Evolutionary conservation across 805 yeast genomes (phyloP).

Genomic region (Saccharomycopsis sp.): DNA sequence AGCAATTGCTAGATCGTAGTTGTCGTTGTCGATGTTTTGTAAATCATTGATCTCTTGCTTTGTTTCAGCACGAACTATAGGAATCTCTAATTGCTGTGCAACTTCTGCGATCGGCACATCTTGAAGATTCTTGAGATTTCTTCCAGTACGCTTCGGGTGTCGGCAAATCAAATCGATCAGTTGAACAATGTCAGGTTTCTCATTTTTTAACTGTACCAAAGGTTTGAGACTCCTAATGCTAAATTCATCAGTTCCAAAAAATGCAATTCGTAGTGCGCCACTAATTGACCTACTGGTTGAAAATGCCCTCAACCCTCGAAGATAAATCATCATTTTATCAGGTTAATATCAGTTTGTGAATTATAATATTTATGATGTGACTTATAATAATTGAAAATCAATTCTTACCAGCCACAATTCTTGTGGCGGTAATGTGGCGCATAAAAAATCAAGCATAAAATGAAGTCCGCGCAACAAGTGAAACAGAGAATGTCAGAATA

Average conservation of each 20-base stretch:
- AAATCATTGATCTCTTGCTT: constrained; percentile 32
- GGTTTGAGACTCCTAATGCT: constrained; percentile 47
- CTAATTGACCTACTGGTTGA: too few relatives aligned
- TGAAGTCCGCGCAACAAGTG: too few relatives aligned
- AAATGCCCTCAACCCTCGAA: too few relatives aligned
- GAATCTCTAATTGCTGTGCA: constrained; percentile 26
- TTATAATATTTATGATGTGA: too few relatives aligned
- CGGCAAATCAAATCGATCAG: constrained; percentile 57
- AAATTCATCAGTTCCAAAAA: constrained; percentile 74
- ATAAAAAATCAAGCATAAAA: too few relatives aligned
- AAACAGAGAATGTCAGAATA: too few relatives aligned
- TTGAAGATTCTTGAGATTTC: constrained; percentile 38
- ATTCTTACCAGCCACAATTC: too few relatives aligned
- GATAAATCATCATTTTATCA: too few relatives aligned
- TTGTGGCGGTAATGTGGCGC: too few relatives aligned
- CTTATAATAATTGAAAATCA: too few relatives aligned
- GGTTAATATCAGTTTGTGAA: too few relatives aligned
- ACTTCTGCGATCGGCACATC: constrained; percentile 49
- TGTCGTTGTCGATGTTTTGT: too few relatives aligned
- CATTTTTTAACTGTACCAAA: constrained; percentile 26
- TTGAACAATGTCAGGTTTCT: constrained; percentile 24
- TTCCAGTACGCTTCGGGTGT: constrained; percentile 56
- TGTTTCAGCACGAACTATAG: constrained; percentile 46
- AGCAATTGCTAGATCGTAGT: constrained; percentile 70
- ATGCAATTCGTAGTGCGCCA: constrained; percentile 45